Evolutionary conservation across 2,329 filamentous ascomycete species (phyloP).

Genomic region (Nigrospora osmanthi): DNA sequence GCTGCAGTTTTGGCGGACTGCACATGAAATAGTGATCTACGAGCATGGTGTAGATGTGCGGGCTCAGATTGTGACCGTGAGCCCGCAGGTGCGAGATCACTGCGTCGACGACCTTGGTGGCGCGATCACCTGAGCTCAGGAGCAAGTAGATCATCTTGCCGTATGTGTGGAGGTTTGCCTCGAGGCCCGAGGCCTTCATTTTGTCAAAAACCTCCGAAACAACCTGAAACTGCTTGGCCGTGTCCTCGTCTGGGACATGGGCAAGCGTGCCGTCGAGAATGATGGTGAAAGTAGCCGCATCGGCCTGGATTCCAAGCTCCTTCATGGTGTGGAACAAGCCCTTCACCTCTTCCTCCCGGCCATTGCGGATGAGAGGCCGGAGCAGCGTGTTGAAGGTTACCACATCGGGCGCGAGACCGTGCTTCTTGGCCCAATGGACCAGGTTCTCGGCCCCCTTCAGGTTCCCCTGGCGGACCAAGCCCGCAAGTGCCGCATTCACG

Average conservation of each 20-base stretch:
- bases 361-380: conserved; percentile 44
- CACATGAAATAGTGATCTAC: conserved; percentile 58
- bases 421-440: conserved; percentile 49
- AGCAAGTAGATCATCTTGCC: conserved; percentile 62
- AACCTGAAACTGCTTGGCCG: conserved; percentile 39
- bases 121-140: conserved; percentile 34
- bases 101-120: conserved; percentile 43
- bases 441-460: conserved; percentile 42
- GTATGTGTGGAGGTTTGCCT: conserved; percentile 56
- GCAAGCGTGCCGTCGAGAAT: conserved; percentile 54
- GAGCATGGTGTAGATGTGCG: conserved; percentile 69
- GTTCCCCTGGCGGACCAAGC: conserved; percentile 44
- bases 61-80: conserved; percentile 42
- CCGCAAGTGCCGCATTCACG: conserved; percentile 64
- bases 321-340: conserved; percentile 53
- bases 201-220: conserved; percentile 31
- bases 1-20: conserved; percentile 48
- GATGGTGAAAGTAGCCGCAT: conserved; percentile 66
- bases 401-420: conserved; percentile 48
- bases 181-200: conserved; percentile 49
- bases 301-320: conserved; percentile 42
- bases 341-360: conserved; percentile 38
- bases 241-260: conserved; percentile 25
- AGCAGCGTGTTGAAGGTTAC: conserved; percentile 65
- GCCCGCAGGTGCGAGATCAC: conserved; percentile 56